Base-by-base conservation (phyloP, 1,284 basidiomycete species). In the Cystobasidium pallidum region DNA sequence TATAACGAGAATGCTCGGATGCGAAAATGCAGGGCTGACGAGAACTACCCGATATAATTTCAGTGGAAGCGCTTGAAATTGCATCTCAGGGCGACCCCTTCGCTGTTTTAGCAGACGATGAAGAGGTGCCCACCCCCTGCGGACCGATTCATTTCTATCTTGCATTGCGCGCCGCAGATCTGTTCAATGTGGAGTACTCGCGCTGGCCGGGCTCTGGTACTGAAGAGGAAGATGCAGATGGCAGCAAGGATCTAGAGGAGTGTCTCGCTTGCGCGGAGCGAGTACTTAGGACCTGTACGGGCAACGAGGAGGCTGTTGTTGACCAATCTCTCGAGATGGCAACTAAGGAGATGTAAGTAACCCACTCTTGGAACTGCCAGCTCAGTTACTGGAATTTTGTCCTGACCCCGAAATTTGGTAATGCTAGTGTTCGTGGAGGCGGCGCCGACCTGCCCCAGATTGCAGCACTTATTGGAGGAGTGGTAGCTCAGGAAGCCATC, bases 401-500 rank as follows among this genome's bases (percentile, higher is more conserved):
- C 59, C 47, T 68, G 41, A 54, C 32, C 2, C n/a, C 13, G 24
- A 17, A 1, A 15, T 28, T n/a, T 68, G 13, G 30, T n/a, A n/a
- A 30, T 19, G 21, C 32, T 45, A 74, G 73, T 17, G 51, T 55
- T 11, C 52, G 73, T 45, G 73, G 61, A 6, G 73, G 68, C 2
- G 70, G 52, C 6, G 41, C 91, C 0, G 92, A 95, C 76, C 82
- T 98, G 0, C 94, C 95, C 0, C 94, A 93, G 75, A 94, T 90
- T 0, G 91, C 96, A 0, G 94, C 94, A 0, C 88, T 99, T 78
- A 82, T 98, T 1, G 96, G 96, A 17, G 96, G 95, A 0, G 81
- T 99, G 21, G 90, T 94, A 30, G 93, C 93, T n/a, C 96, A 99
- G 78, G 96, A 99, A 81, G 88, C 89, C 7, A 98, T 99, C 86